A percentile compares a stretch with the other conserved stretches of the same genome.
Conservation (phyloP, 805 yeast genomes). For the Pichia heedii region DNA sequence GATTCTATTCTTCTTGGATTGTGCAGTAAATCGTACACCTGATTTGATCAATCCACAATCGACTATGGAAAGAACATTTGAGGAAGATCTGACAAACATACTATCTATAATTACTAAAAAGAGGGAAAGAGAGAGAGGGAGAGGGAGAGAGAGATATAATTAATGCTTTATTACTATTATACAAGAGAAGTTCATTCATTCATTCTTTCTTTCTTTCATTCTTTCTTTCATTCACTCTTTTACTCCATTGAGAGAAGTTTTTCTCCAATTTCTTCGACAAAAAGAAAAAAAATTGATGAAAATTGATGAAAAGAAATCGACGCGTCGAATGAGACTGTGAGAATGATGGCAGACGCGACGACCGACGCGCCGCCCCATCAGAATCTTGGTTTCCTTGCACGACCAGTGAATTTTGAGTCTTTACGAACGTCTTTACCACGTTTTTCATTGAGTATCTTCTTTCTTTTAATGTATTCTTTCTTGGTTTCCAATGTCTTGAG, state of each 20-base stretch:
- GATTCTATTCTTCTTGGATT: constrained; percentile 46
- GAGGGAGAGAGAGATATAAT: no score
- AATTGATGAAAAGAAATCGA: no score
- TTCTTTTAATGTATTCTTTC: constrained; percentile 76
- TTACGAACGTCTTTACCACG: constrained; percentile 84
- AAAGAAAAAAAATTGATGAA: no score
- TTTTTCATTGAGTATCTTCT: constrained; percentile 87
- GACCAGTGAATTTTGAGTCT: constrained; percentile 87
- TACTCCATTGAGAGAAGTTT: no score
- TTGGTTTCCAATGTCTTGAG: constrained; percentile 56
- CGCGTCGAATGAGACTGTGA: no score
- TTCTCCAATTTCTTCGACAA: no score
- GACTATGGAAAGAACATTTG: constrained; percentile 9
- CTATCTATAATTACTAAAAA: neutral
- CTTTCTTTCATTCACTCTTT: no score
- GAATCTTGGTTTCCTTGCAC: constrained; percentile 65
- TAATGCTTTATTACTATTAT: no score
- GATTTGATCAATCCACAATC: constrained; percentile 14
- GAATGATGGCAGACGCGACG: no score
- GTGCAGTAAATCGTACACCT: constrained; percentile 36
- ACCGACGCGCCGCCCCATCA: constrained; percentile 16
- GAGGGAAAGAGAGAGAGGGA: no score
- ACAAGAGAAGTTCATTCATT: no score
- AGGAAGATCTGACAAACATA: constrained; percentile 16
- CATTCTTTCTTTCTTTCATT: no score